These are phyloP conservation scores for Cinnamomum micranthum DNA, from an alignment of 164 flowering plant species.

Conservation along the genomic window DNA sequence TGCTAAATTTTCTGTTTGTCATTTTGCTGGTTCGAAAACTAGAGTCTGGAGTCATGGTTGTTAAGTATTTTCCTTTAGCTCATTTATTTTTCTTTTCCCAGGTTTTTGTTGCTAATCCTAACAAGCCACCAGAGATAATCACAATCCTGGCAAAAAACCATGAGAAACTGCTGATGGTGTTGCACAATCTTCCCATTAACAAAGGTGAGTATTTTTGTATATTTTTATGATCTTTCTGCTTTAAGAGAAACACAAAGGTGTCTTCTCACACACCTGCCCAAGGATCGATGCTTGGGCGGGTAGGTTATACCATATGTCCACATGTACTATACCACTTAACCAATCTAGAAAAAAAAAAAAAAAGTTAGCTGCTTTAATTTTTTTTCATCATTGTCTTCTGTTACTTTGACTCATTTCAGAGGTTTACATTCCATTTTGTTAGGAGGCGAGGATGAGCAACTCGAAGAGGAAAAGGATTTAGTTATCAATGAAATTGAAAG, in stretches of 20 bases:
- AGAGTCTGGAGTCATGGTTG: not conserved
- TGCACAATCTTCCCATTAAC: constrained; percentile 64
- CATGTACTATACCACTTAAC: not conserved
- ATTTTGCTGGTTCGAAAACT: not conserved
- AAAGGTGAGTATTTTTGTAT: constrained; percentile 44
- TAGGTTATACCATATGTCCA: too few relatives aligned
- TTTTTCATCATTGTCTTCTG: not conserved
- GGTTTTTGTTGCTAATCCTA: constrained; percentile 98
- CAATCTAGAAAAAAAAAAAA: not conserved
- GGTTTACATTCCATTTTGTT: not conserved
- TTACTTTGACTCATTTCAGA: not conserved
- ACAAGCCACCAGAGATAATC: constrained; percentile 80
- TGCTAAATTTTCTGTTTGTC: too few relatives aligned
- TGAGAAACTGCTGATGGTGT: constrained; percentile 59
- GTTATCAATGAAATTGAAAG: constrained; percentile 85
- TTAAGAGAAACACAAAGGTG: not conserved
- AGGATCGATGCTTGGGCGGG: not conserved
- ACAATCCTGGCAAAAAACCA: constrained; percentile 74
- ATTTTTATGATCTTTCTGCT: not conserved
- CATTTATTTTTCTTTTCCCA: constrained; percentile 15
- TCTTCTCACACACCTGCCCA: not conserved
- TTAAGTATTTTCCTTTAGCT: not conserved
- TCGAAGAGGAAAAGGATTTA: constrained; percentile 92
- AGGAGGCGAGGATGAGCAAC: constrained; percentile 87
- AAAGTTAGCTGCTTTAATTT: not conserved